A percentile compares a stretch with the other conserved stretches of the same genome.
These are phyloP conservation scores for Pachysolen tannophilus DNA, from an alignment of 805 yeast species.

Conservation along the genomic window DNA sequence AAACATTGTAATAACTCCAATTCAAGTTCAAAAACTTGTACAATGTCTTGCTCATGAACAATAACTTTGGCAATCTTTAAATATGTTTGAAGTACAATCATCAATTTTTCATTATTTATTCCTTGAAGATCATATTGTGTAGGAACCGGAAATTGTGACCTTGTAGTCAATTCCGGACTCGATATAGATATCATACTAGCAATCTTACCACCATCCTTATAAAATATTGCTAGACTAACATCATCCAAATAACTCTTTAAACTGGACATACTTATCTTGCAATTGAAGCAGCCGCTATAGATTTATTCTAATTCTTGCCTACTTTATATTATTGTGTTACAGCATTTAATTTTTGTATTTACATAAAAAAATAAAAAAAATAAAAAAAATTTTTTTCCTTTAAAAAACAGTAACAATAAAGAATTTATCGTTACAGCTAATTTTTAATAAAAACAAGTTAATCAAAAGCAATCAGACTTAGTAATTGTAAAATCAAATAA, in stretches of 20 bases:
- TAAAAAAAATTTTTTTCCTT: too few species aligned
- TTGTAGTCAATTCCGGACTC: not conserved
- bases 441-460: too few species aligned
- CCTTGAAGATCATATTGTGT: constrained; percentile 1
- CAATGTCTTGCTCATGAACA: constrained; percentile 25
- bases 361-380: too few species aligned
- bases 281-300: too few species aligned
- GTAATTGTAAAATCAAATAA: too few species aligned
- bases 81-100: constrained; percentile 21
- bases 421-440: too few species aligned
- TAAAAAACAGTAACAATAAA: too few species aligned
- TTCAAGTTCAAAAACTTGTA: constrained; percentile 23
- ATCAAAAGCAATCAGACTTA: too few species aligned
- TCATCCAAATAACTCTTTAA: constrained; percentile 4
- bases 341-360: too few species aligned
- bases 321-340: too few species aligned
- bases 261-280: too few species aligned
- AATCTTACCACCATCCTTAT: constrained; percentile 3
- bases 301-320: not conserved
- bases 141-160: constrained; percentile 4
- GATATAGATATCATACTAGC: constrained; percentile 6
- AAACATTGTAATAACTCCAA: constrained; percentile 33
- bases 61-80: constrained; percentile 28
- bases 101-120: constrained; percentile 7
- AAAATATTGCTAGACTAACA: constrained; percentile 1